Conservation (phyloP, 2,329 filamentous ascomycete species). For the Calonectria fujianensis region DNA sequence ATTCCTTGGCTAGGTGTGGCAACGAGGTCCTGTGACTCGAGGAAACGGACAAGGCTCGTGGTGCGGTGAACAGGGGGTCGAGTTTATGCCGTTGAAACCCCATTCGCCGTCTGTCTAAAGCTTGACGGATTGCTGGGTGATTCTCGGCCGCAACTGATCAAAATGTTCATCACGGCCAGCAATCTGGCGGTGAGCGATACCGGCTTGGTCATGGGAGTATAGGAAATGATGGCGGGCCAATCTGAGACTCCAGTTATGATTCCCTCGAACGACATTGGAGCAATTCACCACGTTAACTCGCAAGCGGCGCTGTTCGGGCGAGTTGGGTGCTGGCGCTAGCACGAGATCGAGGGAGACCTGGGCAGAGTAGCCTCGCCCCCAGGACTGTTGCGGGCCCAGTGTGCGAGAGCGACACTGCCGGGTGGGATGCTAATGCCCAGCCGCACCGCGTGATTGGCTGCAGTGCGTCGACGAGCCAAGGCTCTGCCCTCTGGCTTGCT, state of each 20-base stretch:
- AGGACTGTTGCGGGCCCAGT: slow-evolving; percentile 40
- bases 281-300: slow-evolving; percentile 41
- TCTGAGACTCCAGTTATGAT: slow-evolving; percentile 47
- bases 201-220: slow-evolving; percentile 39
- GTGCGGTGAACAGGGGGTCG: slow-evolving; percentile 56
- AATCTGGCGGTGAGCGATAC: slow-evolving; percentile 55
- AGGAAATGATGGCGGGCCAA: slow-evolving; percentile 42
- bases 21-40: slow-evolving; percentile 56
- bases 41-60: slow-evolving; percentile 51
- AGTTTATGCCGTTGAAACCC: slow-evolving; percentile 53
- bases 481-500: slow-evolving; percentile 49
- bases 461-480: slow-evolving; percentile 45
- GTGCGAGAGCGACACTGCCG: slow-evolving; percentile 44
- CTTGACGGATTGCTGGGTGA: slow-evolving; percentile 47
- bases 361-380: slow-evolving; percentile 46
- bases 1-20: slow-evolving; percentile 52
- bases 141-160: slow-evolving; percentile 47
- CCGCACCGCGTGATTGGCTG: slow-evolving; percentile 47
- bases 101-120: slow-evolving; percentile 53
- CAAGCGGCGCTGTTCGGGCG: slow-evolving; percentile 42
- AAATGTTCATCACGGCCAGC: slow-evolving; percentile 49
- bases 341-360: slow-evolving; percentile 42
- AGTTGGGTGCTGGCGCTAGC: slow-evolving; percentile 44
- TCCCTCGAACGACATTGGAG: slow-evolving; percentile 46
- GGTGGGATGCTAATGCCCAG: slow-evolving; percentile 48